Evolutionary conservation across 2,329 filamentous ascomycete species (phyloP).

Genomic region (Neofusicoccum parvum): DNA sequence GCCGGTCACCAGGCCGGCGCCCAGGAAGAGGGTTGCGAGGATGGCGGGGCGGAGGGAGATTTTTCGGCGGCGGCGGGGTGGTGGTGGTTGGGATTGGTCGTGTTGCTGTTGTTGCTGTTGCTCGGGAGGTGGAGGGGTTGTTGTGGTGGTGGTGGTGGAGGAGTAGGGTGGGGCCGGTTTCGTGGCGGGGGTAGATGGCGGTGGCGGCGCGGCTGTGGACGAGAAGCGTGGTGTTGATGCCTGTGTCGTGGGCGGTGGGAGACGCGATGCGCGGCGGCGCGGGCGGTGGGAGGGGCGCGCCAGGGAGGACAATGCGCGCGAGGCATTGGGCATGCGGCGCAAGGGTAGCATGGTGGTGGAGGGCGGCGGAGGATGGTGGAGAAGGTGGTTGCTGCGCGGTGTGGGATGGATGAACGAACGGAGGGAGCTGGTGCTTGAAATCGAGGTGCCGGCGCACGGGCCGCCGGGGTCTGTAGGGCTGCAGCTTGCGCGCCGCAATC

Average conservation of each 20-base stretch:
- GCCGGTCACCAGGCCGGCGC: constrained; percentile 11
- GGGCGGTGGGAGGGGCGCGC: neutral
- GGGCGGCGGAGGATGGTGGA: neutral
- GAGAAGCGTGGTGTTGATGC: neutral
- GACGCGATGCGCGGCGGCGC: neutral
- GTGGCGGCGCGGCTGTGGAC: neutral
- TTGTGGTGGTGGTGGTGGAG: neutral
- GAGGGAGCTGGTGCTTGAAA: neutral
- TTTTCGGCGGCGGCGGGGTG: neutral
- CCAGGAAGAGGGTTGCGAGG: constrained; percentile 7
- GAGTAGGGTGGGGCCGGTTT: neutral
- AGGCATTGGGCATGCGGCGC: neutral
- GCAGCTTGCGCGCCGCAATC: neutral
- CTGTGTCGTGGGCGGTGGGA: neutral
- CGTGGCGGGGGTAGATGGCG: neutral
- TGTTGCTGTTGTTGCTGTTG: neutral
- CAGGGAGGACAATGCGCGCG: neutral
- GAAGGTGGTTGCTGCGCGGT: neutral
- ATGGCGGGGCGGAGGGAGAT: constrained; percentile 18
- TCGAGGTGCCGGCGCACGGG: neutral
- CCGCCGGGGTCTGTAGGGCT: neutral
- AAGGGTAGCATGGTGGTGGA: neutral
- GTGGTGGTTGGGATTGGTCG: neutral
- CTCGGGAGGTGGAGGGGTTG: no score
- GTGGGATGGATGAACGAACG: neutral